Evolutionary conservation across 345 rosid species (phyloP).

Genomic region (Pseudoturritis turrita): DNA sequence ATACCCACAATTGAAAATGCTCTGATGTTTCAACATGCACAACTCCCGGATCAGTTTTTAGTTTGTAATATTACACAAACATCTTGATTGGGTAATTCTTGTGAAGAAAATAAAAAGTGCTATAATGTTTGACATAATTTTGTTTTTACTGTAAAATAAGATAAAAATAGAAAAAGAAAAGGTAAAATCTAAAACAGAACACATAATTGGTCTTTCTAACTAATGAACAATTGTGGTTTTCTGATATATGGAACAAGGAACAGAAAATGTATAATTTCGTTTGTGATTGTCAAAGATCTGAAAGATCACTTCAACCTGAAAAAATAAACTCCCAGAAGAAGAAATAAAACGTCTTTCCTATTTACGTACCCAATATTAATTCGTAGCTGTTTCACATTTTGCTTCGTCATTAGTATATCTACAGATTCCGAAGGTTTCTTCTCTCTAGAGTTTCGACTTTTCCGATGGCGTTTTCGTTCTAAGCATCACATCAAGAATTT

Average conservation of each 20-base stretch:
- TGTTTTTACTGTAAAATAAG: too few relatives aligned
- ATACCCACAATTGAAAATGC: too few relatives aligned
- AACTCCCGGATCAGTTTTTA: too few relatives aligned
- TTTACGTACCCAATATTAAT: not conserved
- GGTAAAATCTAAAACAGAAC: not conserved
- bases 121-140: not conserved
- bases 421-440: conserved; percentile 7
- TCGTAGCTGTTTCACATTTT: not conserved
- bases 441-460: not conserved
- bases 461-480: not conserved
- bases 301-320: not conserved
- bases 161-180: not conserved
- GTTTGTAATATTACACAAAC: too few relatives aligned
- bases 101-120: not conserved
- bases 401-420: conserved; percentile 12
- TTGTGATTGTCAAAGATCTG: not conserved
- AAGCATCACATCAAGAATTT: conserved; percentile 22
- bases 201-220: not conserved
- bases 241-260: conserved; percentile 7
- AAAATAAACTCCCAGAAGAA: not conserved
- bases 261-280: not conserved
- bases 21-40: too few relatives aligned
- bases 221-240: not conserved
- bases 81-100: too few relatives aligned
- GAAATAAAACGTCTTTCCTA: not conserved